These are phyloP conservation scores for Cryptococcus wingfieldii DNA, from an alignment of 1,284 basidiomycete genomes.

Conservation along the genomic window DNA sequence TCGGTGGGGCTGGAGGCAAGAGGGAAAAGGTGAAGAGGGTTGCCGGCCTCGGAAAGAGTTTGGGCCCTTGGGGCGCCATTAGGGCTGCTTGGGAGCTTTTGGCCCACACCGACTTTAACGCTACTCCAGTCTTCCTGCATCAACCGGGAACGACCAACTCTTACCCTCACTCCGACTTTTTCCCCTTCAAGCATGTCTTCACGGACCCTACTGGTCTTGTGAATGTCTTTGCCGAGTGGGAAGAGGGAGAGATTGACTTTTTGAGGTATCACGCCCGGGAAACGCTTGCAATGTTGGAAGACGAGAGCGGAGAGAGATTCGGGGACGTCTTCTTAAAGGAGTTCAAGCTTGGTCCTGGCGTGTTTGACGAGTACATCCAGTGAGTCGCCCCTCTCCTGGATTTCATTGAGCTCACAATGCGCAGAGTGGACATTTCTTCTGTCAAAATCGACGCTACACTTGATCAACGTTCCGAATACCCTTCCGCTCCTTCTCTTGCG, in stretches of 20 bases:
- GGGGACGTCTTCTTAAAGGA: slow-evolving; percentile 47
- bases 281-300: slow-evolving; percentile 58
- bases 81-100: slow-evolving; percentile 45
- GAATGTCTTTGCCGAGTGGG: slow-evolving; percentile 76
- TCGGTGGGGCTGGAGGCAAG: slow-evolving; percentile 29
- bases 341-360: slow-evolving; percentile 53
- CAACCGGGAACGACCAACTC: slow-evolving; percentile 22
- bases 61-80: slow-evolving; percentile 49
- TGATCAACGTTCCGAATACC: slow-evolving; percentile 52
- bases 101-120: slow-evolving; percentile 70
- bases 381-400: slow-evolving; percentile 56
- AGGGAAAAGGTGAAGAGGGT: slow-evolving; percentile 36
- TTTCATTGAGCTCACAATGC: slow-evolving; percentile 1
- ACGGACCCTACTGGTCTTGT: slow-evolving; percentile 75
- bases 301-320: slow-evolving; percentile 49
- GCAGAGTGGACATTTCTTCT: slow-evolving; percentile 61
- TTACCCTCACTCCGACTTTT: slow-evolving; percentile 40
- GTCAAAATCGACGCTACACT: slow-evolving; percentile 28
- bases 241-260: slow-evolving; percentile 53
- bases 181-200: slow-evolving; percentile 54
- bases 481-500: slow-evolving; percentile 58
- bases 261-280: slow-evolving; percentile 64
- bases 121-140: slow-evolving; percentile 61
- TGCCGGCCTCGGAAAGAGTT: slow-evolving; percentile 51
- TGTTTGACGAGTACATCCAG: slow-evolving; percentile 72